Evolutionary conservation across 1,284 basidiomycete species (phyloP).

Genomic region (Boletus sp.): DNA sequence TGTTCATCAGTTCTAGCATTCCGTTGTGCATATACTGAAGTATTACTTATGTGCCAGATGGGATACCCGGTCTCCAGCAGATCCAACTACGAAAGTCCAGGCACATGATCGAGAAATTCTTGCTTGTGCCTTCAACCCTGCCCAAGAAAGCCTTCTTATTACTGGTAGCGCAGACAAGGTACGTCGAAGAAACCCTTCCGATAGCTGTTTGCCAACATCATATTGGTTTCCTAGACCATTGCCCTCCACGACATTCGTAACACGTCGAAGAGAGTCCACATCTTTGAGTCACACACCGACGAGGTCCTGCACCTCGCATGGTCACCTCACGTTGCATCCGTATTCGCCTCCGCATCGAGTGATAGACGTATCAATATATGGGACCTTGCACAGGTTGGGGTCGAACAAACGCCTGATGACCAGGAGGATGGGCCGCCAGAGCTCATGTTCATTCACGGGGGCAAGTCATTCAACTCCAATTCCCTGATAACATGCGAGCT

Average conservation of each 20-base stretch:
- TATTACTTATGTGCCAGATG: conserved; percentile 54
- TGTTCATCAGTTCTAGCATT: conserved; percentile 4
- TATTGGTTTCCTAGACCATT: conserved; percentile 62
- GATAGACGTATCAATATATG: conserved; percentile 94
- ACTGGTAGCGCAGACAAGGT: conserved; percentile 96
- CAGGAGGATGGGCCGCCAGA: conserved; percentile 97
- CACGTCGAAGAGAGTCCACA: conserved; percentile 79
- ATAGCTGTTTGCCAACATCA: not conserved
- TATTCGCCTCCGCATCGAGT: conserved; percentile 90
- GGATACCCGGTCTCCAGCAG: conserved; percentile 79
- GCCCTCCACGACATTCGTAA: conserved; percentile 87
- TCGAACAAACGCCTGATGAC: conserved; percentile 96
- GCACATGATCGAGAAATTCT: conserved; percentile 93
- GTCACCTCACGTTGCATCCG: conserved; percentile 89
- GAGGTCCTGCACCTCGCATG: conserved; percentile 93
- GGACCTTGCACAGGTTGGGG: conserved; percentile 91
- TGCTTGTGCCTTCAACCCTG: conserved; percentile 86
- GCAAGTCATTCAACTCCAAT: conserved; percentile 34
- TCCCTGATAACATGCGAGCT: not conserved
- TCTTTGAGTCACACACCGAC: conserved; percentile 91
- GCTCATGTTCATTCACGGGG: conserved; percentile 89
- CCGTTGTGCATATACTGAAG: conserved; percentile 10
- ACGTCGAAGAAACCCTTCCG: not conserved
- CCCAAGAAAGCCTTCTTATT: conserved; percentile 78
- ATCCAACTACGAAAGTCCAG: conserved; percentile 72